phyloP scores from a whole-genome alignment of 768 basidiomycete species.

The Tephrocybe sp. region DNA sequence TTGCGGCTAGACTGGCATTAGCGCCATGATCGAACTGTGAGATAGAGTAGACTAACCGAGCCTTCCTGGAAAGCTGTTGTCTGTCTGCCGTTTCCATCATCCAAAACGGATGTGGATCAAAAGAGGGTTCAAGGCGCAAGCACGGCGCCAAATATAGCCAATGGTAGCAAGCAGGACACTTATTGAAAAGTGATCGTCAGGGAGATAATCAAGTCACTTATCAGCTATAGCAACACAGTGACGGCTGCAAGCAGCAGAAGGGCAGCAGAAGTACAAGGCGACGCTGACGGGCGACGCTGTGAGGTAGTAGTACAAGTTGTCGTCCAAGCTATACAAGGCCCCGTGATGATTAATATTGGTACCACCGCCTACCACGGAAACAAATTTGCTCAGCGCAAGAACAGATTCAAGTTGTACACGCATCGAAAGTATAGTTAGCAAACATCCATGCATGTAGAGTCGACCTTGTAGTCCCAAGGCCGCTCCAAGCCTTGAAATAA shows the following conservation, averaged over 20 bases:
- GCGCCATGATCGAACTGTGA: conserved; percentile 14
- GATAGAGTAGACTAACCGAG: conserved; percentile 38
- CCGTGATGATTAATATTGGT: background rate
- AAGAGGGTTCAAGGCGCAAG: conserved; percentile 29
- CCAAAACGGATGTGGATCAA: conserved; percentile 27
- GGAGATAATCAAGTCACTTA: conserved; percentile 5
- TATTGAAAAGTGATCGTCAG: conserved; percentile 19
- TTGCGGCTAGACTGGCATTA: conserved; percentile 36
- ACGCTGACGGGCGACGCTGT: conserved; percentile 5
- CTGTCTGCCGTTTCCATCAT: conserved; percentile 66
- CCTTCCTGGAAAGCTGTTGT: conserved; percentile 62
- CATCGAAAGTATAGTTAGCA: too few species aligned
- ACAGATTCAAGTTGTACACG: too few species aligned
- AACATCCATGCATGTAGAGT: too few species aligned
- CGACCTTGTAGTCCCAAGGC: too few species aligned
- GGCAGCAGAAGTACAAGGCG: conserved; percentile 1
- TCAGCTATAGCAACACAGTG: background rate
- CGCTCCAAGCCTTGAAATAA: too few species aligned
- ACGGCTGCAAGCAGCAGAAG: conserved; percentile 11
- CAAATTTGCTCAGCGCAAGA: background rate
- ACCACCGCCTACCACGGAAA: background rate
- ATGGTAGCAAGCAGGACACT: conserved; percentile 32
- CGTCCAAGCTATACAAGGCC: conserved; percentile 7
- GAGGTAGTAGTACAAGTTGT: conserved; percentile 11
- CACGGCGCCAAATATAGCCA: conserved; percentile 39